Evolutionary conservation across 208 protist genomes (phyloP).

Genomic region (Trypanosoma mega): DNA sequence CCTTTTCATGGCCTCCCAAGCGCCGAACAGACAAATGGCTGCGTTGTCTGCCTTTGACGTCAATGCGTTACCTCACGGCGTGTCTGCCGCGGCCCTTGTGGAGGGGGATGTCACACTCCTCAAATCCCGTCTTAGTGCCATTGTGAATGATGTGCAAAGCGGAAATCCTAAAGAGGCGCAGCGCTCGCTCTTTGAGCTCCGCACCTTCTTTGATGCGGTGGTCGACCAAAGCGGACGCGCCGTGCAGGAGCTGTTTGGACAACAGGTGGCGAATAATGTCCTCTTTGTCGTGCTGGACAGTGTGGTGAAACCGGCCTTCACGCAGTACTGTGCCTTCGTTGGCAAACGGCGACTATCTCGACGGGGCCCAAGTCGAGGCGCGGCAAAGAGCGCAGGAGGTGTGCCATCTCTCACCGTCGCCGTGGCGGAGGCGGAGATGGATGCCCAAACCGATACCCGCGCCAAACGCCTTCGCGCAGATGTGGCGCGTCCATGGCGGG

Average conservation of each 20-base stretch:
- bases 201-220: slow-evolving; percentile 39
- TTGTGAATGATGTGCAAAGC: slow-evolving; percentile 29
- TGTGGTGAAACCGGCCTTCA: slow-evolving; percentile 59
- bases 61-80: neutral
- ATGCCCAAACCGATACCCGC: slow-evolving; percentile 16
- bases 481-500: slow-evolving; percentile 48
- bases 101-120: slow-evolving; percentile 3
- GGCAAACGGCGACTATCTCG: too few species aligned
- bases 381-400: neutral
- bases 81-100: neutral
- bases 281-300: slow-evolving; percentile 59
- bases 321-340: slow-evolving; percentile 34
- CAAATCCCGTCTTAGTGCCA: slow-evolving; percentile 23
- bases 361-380: too few species aligned
- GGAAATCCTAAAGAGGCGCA: slow-evolving; percentile 34
- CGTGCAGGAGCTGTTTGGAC: slow-evolving; percentile 58
- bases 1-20: too few species aligned
- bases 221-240: slow-evolving; percentile 43
- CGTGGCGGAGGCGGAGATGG: slow-evolving; percentile 17
- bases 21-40: too few species aligned
- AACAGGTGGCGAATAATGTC: slow-evolving; percentile 76
- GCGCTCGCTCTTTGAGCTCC: slow-evolving; percentile 41
- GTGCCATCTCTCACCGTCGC: neutral
- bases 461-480: slow-evolving; percentile 45
- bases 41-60: too few species aligned